Evolutionary conservation across 495 filamentous ascomycete genomes (phyloP), one percentile per base, ranked within the genome.

Genomic region (Sordaria brevicollis): DNA sequence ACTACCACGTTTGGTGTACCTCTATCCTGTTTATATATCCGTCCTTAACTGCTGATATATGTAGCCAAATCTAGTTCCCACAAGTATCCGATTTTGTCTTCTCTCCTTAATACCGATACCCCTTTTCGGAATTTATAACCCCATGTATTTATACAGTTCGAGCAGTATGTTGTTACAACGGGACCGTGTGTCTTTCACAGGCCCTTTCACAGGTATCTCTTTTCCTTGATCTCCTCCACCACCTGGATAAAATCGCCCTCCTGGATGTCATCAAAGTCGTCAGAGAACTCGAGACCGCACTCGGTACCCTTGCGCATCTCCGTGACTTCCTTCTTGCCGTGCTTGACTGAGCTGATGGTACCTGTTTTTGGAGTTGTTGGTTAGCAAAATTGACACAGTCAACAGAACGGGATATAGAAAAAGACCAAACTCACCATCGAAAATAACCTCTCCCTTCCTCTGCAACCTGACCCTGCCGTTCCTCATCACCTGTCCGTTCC

Each of bases 261-360:
- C 69, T 88, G 76, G 80, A 98, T 92, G 21, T 86, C 89, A 19
- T 88, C 82, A 57, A 57, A 57, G 90, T 92, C 98, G 39, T 81
- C 84, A 8, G 90, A 87, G 74, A 99, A 97, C 39, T 85, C 88
- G 70, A 99, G 90, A 66, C 96, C 96, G 75, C 96, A 99, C 78
- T 99, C 96, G 49, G 83, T 88, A 43, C 92, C 93, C 83, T 96
- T 98, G 74, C 88, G 89, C 88, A 94, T 93, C 75, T 96, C 91
- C 8, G 83, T 82, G 7, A 93, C 89, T 75, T 97, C 92, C 73
- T 96, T 95, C 85, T 98, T 96, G 77, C 91, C 87, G 73, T 94
- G 91, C 83, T 95, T 98, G 35, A 99, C 86, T 3, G 91, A 92
- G 21, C 87, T 83, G 15, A 98, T 84, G 9, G 84, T 82, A 68